Conservation (phyloP, 768 basidiomycete genomes). For the Crucibulum laeve region DNA sequence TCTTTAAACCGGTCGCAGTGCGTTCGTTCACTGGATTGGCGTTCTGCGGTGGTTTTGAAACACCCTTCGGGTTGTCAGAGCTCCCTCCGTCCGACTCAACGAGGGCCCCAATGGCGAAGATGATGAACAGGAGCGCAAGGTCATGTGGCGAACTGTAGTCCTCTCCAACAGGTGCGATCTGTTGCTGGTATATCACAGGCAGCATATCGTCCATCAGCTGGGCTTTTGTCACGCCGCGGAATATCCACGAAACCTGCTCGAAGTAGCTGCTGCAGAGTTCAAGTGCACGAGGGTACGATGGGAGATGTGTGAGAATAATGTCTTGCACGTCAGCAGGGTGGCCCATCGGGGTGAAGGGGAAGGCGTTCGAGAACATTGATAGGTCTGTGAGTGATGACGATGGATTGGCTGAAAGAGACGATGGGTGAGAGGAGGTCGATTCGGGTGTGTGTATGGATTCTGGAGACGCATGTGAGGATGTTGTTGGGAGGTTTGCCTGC, state of each 20-base stretch:
- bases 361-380: conserved; percentile 51
- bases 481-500: too few species aligned
- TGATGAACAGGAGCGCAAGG: conserved; percentile 47
- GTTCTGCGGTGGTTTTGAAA: background rate
- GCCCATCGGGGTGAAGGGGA: conserved; percentile 63
- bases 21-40: too few species aligned
- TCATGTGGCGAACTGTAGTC: conserved; percentile 41
- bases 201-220: conserved; percentile 68
- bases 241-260: conserved; percentile 57
- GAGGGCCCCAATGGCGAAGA: conserved; percentile 54
- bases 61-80: too few species aligned
- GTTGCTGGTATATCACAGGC: conserved; percentile 53
- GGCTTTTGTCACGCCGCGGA: conserved; percentile 55
- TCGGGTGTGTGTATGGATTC: conserved; percentile 17
- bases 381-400: conserved; percentile 14
- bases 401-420: conserved; percentile 13
- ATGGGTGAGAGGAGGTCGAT: conserved; percentile 8
- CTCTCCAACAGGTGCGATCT: conserved; percentile 35
- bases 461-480: too few species aligned
- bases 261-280: conserved; percentile 62
- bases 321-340: conserved; percentile 39
- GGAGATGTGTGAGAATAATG: conserved; percentile 51
- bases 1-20: too few species aligned
- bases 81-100: conserved; percentile 29
- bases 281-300: conserved; percentile 45